Conservation (phyloP, 176 grass and related monocot species). For the Puya raimondii region DNA sequence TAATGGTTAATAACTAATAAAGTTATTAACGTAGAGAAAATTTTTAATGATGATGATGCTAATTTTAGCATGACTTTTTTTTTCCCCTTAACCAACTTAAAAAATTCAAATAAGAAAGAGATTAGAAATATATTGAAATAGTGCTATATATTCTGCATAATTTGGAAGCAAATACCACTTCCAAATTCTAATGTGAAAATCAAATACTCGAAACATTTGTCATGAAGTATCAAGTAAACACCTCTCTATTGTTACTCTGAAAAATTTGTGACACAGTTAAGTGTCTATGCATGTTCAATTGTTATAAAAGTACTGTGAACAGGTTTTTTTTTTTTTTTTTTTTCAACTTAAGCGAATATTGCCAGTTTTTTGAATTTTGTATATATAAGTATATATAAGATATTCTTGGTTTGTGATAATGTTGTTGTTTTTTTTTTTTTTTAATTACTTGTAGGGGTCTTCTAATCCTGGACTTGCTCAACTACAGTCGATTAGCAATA, state of each 20-base stretch:
- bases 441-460: slow-evolving; percentile 1
- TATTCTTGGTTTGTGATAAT: neutral
- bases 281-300: neutral
- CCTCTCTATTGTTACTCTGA: neutral
- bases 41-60: no score
- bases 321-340: neutral
- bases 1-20: no score
- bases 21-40: no score
- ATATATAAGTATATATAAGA: neutral
- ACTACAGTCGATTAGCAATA: neutral
- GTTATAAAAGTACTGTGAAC: neutral
- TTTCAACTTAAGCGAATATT: neutral
- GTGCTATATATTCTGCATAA: no score
- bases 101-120: no score
- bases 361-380: neutral
- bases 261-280: neutral
- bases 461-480: neutral
- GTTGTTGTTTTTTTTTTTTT: neutral
- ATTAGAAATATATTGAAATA: no score
- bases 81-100: no score
- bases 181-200: no score
- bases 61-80: no score
- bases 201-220: no score
- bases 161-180: neutral
- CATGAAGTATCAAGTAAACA: no score